These are phyloP conservation scores for Aspergillus vadensis DNA, from an alignment of 2,329 filamentous ascomycete species.

Conservation along the genomic window DNA sequence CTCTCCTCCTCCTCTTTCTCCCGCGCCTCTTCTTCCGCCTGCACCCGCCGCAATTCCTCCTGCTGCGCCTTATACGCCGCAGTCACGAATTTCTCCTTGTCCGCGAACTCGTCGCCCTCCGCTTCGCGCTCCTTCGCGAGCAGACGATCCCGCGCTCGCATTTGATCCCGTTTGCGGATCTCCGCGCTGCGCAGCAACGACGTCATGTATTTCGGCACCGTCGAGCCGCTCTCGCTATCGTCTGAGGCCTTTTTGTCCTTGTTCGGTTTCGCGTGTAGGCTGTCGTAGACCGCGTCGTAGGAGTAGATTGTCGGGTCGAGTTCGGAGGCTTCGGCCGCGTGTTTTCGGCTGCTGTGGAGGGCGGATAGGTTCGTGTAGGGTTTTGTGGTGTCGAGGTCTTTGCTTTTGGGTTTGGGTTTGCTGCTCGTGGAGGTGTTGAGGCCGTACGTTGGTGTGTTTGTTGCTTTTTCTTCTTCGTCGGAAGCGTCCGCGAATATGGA, in stretches of 20 bases:
- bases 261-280: slow-evolving; percentile 44
- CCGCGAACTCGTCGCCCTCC: slow-evolving; percentile 67
- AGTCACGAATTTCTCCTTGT: slow-evolving; percentile 69
- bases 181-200: slow-evolving; percentile 62
- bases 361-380: slow-evolving; percentile 48
- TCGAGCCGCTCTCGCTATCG: slow-evolving; percentile 21
- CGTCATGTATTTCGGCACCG: slow-evolving; percentile 62
- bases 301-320: slow-evolving; percentile 53
- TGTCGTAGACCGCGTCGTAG: slow-evolving; percentile 54
- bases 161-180: slow-evolving; percentile 63
- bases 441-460: slow-evolving; percentile 24
- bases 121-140: slow-evolving; percentile 63
- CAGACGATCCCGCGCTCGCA: slow-evolving; percentile 62
- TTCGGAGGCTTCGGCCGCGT: slow-evolving; percentile 46
- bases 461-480: slow-evolving; percentile 29
- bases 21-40: slow-evolving; percentile 63
- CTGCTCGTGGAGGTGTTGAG: slow-evolving; percentile 26
- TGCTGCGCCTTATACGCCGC: slow-evolving; percentile 66
- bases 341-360: slow-evolving; percentile 48
- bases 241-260: slow-evolving; percentile 27
- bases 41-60: slow-evolving; percentile 58
- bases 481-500: slow-evolving; percentile 43
- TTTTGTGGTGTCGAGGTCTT: neutral
- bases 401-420: slow-evolving; percentile 4
- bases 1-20: slow-evolving; percentile 58